Evolutionary conservation across 495 filamentous ascomycete species (phyloP).

Genomic region (Echria macrotheca): DNA sequence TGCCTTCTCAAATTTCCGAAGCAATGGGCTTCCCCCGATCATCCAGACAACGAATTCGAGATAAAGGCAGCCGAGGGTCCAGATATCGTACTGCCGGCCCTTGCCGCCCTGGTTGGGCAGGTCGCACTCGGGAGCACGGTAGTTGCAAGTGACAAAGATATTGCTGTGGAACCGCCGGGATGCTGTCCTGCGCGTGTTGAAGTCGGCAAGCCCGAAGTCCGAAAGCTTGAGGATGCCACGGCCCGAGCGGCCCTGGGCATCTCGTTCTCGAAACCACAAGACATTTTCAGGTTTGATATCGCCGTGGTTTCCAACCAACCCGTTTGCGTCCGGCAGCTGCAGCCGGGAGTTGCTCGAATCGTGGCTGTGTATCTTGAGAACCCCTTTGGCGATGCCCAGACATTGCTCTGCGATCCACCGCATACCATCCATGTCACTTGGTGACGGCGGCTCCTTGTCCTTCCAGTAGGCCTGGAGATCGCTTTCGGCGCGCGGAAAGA

Average conservation of each 20-base stretch:
- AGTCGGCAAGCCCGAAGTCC: conserved; percentile 20
- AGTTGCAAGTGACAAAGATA: conserved; percentile 9
- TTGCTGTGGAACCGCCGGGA: background rate
- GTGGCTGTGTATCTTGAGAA: conserved; percentile 17
- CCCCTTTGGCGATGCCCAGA: conserved; percentile 17
- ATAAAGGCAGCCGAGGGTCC: conserved; percentile 28
- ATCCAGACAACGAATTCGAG: conserved; percentile 29
- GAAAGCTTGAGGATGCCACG: conserved; percentile 13
- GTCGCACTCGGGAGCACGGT: conserved; percentile 23
- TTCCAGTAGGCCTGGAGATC: conserved; percentile 19
- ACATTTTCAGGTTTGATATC: conserved; percentile 26
- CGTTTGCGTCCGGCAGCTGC: conserved; percentile 10
- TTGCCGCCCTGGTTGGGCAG: conserved; percentile 5
- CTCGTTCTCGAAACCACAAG: conserved; percentile 13
- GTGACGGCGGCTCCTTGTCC: background rate
- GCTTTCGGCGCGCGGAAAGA: conserved; percentile 22
- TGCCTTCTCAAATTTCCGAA: conserved; percentile 4
- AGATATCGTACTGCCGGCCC: conserved; percentile 24
- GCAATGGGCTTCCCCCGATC: conserved; percentile 1
- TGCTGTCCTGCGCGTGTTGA: background rate
- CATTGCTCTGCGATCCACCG: conserved; percentile 23
- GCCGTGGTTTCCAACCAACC: conserved; percentile 13
- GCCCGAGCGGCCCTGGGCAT: background rate
- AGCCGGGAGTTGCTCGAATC: conserved; percentile 7
- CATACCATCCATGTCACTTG: background rate